These are phyloP conservation scores for Pseudocercospora pini-densiflorae DNA, from an alignment of 2,329 filamentous ascomycete genomes.

Conservation along the genomic window DNA sequence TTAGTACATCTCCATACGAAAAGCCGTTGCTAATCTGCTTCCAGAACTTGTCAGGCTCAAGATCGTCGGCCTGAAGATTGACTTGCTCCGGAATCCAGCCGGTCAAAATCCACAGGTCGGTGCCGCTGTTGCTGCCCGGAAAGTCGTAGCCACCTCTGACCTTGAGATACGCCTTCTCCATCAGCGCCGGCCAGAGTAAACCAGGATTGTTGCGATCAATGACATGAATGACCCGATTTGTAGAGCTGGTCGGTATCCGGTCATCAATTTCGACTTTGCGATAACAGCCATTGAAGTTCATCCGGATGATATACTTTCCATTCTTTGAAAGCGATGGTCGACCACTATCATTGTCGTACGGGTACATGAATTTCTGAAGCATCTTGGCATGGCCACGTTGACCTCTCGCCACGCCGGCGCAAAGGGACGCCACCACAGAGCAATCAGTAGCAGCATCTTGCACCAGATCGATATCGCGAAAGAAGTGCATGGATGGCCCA, in stretches of 20 bases:
- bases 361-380: constrained; percentile 74
- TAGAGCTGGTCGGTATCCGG: constrained; percentile 77
- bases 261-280: constrained; percentile 89
- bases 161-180: constrained; percentile 97
- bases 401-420: constrained; percentile 74
- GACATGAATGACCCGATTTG: constrained; percentile 78
- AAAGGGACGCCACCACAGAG: constrained; percentile 94
- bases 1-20: constrained; percentile 75
- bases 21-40: constrained; percentile 74
- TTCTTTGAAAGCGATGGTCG: constrained; percentile 70
- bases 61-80: constrained; percentile 84
- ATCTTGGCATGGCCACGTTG: constrained; percentile 73
- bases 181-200: constrained; percentile 87
- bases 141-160: constrained; percentile 96
- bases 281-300: constrained; percentile 95
- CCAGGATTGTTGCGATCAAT: constrained; percentile 80
- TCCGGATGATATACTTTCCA: constrained; percentile 88
- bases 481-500: constrained; percentile 61
- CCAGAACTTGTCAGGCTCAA: constrained; percentile 79
- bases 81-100: constrained; percentile 98
- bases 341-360: constrained; percentile 65
- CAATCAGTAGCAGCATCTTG: constrained; percentile 97
- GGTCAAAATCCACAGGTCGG: constrained; percentile 88
- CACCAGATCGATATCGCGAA: constrained; percentile 75
- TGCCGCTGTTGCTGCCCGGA: constrained; percentile 94